A percentile compares a stretch with the other conserved stretches of the same genome.
Evolutionary conservation across 352 stramenopile species (phyloP).

Genomic region (Nothophytophthora sp.): DNA sequence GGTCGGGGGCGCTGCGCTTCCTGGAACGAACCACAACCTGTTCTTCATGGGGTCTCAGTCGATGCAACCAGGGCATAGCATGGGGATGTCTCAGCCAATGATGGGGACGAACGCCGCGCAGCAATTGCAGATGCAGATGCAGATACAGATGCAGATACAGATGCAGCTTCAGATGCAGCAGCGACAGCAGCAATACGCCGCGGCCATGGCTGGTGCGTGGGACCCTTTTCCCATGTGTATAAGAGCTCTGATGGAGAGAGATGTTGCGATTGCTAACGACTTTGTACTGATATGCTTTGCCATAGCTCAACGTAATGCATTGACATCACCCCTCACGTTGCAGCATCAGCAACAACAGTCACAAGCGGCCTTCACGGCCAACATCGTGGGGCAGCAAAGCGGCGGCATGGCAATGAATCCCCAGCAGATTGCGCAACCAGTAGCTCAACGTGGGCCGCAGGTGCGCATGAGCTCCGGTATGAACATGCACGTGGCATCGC

Average conservation of each 20-base stretch:
- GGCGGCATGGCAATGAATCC: background rate
- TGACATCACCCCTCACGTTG: background rate
- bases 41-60: conserved; percentile 37
- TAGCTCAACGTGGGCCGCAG: conserved; percentile 1
- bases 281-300: background rate
- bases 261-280: background rate
- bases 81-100: conserved; percentile 21
- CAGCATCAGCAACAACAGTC: conserved; percentile 28
- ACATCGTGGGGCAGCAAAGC: conserved; percentile 20
- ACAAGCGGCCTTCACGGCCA: conserved; percentile 8
- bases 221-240: background rate
- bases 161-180: conserved; percentile 28
- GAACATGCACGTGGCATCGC: conserved; percentile 19
- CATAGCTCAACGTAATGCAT: conserved; percentile 16
- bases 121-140: conserved; percentile 24
- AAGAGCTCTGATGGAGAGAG: background rate
- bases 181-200: conserved; percentile 35
- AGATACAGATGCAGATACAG: conserved; percentile 32
- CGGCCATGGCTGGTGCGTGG: conserved; percentile 24
- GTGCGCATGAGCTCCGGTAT: conserved; percentile 6
- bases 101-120: conserved; percentile 25
- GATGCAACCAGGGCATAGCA: conserved; percentile 24
- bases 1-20: too few species aligned
- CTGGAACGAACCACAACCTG: conserved; percentile 1
- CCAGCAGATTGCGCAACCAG: background rate